Base-by-base conservation (phyloP, 495 filamentous ascomycete species). In the Xylaria flabelliformis region DNA sequence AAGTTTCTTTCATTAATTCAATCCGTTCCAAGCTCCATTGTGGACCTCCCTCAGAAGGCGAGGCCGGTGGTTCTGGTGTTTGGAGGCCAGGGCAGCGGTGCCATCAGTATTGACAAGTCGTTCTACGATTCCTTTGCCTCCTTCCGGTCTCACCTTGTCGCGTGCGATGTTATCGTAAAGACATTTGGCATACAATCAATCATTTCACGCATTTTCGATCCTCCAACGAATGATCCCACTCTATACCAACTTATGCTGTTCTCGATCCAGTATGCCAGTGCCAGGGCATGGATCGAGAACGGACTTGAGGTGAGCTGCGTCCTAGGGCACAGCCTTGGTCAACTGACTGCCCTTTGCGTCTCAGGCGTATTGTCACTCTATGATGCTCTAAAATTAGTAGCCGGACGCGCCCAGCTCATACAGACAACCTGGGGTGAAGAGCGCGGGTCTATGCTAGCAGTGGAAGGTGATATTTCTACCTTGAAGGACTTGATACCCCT, bases 241-340 rank as follows among this genome's bases (percentile, higher is more conserved):
- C 48, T 79, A n/a, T 75, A 88, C 0, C 88, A 90, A 4, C 75
- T 73, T 1, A 72, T 74, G 17, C 70, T 85, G 1, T 88, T 88
- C 64, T 72, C 85, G 0, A 44, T 85, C 3, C 88, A 89, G 58
- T 88, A 87, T 68, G 71, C 88, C 0, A 78, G 76, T 62, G 87
- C 88, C 1, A 79, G 71, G 66, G 61, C 74, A 7, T 90, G 88
- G 88, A 78, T 89, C 0, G 86, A 85, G 34, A 81, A 73, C 15
- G 86, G 88, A 0, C 66, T 89, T 5, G 21, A 77, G 19, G 74
- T 82, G 0, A 73, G 66, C 4, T 55, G 75, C 0, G 29, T 88
- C 0, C 62, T 90, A 21, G 88, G 88, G 0, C 88, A 90, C 70
- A 85, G 82, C 62, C 85, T 90, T 67, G 88, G 88, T 1, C 77